These are phyloP conservation scores for Talaromyces albobiverticillius DNA, from an alignment of 2,329 filamentous ascomycete species.

Conservation along the genomic window DNA sequence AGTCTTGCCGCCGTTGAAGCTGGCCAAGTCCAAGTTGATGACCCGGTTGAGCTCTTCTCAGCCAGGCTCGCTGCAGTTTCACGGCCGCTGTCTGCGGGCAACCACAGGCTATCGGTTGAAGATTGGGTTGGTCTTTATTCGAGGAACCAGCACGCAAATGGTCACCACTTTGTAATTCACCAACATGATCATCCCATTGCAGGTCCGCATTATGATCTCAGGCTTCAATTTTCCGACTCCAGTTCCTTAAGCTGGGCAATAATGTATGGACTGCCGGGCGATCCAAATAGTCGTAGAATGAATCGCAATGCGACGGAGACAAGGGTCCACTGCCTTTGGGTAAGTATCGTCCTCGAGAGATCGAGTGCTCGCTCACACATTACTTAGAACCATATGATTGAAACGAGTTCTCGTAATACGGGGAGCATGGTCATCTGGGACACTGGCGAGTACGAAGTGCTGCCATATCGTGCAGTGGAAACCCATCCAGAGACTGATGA, in stretches of 20 bases:
- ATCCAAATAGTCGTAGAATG: constrained; percentile 53
- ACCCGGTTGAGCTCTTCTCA: constrained; percentile 51
- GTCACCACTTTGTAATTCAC: constrained; percentile 65
- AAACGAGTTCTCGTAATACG: constrained; percentile 54
- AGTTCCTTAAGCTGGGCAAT: constrained; percentile 65
- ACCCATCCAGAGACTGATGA: constrained; percentile 37
- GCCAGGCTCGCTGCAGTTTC: constrained; percentile 34
- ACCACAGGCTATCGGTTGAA: constrained; percentile 38
- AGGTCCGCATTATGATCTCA: constrained; percentile 66
- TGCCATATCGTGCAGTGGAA: constrained; percentile 42
- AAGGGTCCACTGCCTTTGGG: constrained; percentile 60
- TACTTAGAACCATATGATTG: constrained; percentile 58
- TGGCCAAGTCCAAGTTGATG: constrained; percentile 44
- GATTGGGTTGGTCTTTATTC: constrained; percentile 47
- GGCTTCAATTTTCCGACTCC: constrained; percentile 65
- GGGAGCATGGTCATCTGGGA: constrained; percentile 64
- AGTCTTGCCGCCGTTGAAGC: constrained; percentile 51
- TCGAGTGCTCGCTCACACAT: not conserved
- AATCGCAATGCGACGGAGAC: constrained; percentile 63
- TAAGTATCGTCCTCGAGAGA: constrained; percentile 25
- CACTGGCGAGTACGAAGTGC: constrained; percentile 56
- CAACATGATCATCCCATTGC: constrained; percentile 71
- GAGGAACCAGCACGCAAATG: constrained; percentile 45
- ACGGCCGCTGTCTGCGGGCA: constrained; percentile 22
- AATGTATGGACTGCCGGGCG: constrained; percentile 61